These are phyloP conservation scores for Extremus antarcticus DNA, from an alignment of 495 filamentous ascomycete species.

Conservation along the genomic window DNA sequence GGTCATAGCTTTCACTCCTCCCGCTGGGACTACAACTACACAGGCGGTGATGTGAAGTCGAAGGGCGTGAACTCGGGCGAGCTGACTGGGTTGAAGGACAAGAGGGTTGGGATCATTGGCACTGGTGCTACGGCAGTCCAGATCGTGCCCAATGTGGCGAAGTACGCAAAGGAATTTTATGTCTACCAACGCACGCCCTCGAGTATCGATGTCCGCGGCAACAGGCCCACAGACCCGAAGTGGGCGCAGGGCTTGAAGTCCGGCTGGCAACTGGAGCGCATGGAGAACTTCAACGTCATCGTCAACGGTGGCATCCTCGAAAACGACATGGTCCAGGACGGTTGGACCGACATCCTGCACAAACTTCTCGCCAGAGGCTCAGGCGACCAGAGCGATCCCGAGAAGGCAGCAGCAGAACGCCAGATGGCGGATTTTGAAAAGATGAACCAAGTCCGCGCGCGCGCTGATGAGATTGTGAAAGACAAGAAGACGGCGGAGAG, in stretches of 20 bases:
- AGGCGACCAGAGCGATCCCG: neutral
- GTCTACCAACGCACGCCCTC: constrained; percentile 49
- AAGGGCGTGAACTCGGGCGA: constrained; percentile 20
- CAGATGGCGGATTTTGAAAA: neutral
- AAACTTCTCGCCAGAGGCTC: neutral
- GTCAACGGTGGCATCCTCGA: constrained; percentile 32
- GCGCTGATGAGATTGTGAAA: constrained; percentile 25
- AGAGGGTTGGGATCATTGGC: constrained; percentile 43
- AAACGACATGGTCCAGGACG: constrained; percentile 27
- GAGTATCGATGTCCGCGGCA: constrained; percentile 37
- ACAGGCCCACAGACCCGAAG: constrained; percentile 38
- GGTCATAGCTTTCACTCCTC: constrained; percentile 43
- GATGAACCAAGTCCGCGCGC: constrained; percentile 14
- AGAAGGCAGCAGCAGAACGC: neutral
- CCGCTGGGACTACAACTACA: constrained; percentile 43
- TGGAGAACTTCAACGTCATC: constrained; percentile 20
- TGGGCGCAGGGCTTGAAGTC: constrained; percentile 33
- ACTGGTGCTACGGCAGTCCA: constrained; percentile 48
- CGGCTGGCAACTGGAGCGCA: constrained; percentile 23
- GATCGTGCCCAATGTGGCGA: constrained; percentile 39
- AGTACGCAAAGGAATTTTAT: constrained; percentile 41
- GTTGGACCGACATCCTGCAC: constrained; percentile 14
- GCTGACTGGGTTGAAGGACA: constrained; percentile 38
- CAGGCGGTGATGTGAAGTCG: constrained; percentile 39
- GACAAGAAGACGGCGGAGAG: constrained; percentile 21